Conservation (phyloP, 2,329 filamentous ascomycete species). For the Penicillium sp. region DNA sequence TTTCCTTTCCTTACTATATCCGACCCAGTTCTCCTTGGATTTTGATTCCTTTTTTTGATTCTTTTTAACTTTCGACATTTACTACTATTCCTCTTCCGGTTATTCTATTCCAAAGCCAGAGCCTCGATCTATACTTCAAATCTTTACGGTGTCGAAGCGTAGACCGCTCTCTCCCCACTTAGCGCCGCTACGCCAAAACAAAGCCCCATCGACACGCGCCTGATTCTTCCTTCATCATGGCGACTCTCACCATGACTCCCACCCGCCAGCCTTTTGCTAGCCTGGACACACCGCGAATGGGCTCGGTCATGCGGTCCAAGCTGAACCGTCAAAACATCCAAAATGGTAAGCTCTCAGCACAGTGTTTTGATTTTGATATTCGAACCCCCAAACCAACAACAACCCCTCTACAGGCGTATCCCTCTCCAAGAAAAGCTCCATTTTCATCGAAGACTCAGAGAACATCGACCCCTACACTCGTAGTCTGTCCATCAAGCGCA, state of each 20-base stretch:
- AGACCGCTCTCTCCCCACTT: slow-evolving; percentile 21
- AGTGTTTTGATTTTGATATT: background rate
- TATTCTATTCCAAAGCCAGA: background rate
- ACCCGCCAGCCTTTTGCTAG: slow-evolving; percentile 38
- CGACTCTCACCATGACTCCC: slow-evolving; percentile 37
- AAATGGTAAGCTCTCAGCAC: slow-evolving; percentile 26
- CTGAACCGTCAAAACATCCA: slow-evolving; percentile 36
- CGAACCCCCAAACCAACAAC: slow-evolving; percentile 6
- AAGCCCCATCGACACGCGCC: slow-evolving; percentile 10
- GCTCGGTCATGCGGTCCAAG: slow-evolving; percentile 31
- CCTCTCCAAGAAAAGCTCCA: slow-evolving; percentile 17
- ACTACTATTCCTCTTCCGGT: background rate
- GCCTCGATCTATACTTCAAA: background rate
- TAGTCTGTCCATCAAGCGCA: slow-evolving; percentile 51
- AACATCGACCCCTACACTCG: slow-evolving; percentile 58
- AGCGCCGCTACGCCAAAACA: slow-evolving; percentile 25
- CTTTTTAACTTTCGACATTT: background rate
- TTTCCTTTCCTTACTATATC: background rate
- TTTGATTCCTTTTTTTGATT: background rate
- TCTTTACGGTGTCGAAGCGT: background rate
- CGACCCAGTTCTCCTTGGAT: background rate
- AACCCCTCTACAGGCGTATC: slow-evolving; percentile 10
- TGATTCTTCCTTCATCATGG: slow-evolving; percentile 25
- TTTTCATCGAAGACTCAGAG: slow-evolving; percentile 50
- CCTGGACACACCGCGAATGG: slow-evolving; percentile 34